Base-by-base conservation (phyloP, 2,329 filamentous ascomycete genomes). In the Ophiocordyceps robertsii region DNA sequence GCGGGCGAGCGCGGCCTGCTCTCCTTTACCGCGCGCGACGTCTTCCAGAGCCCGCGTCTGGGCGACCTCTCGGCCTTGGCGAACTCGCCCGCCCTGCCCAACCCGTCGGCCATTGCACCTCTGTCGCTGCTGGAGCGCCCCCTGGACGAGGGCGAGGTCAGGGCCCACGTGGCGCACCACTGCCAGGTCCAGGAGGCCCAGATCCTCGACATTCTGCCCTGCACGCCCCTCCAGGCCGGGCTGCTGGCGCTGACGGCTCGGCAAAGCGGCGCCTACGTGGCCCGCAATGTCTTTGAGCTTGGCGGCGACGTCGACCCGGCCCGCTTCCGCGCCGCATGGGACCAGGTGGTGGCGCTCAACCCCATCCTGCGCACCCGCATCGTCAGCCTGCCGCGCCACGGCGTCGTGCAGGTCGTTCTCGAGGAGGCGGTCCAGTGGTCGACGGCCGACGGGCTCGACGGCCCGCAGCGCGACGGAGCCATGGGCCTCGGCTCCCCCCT, bases 1-100 rank as follows among this genome's bases (percentile, higher is more conserved):
- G 55, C 53, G 14, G 50, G 55, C 36, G 49, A 51, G 29, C 46
- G 47, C 1, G 50, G 51, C 1, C 40, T 60, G 1, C 40, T 59
- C 6, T 40, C 43, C 14, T 40, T 46, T 27, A 32, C 36, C n/a
- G 44, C 47, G 1, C 46, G 39, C 19, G 46, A 51, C 17, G 21
- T 50, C 17, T 52, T 51, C 30, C 42, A 45, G 10, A 16, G 38
- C 21, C 32, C 27, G 4, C 19, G 45, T 4, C 41, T 58, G n/a
- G 31, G 33, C n/a, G 42, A 43, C 27, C 27, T 43, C 16, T 29
- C 42, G 7, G 27, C 27, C 16, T 27, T 39, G 33, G 42, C 42
- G 16, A 36, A 16, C 31, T 39, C 38, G 27, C 38, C 33, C 3
- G 36, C 29, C n/a, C 19, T 30, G 39, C 13, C 39, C 4, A 11